These are phyloP conservation scores for Sparassis latifolia DNA, from an alignment of 1,284 basidiomycete species.

Conservation along the genomic window DNA sequence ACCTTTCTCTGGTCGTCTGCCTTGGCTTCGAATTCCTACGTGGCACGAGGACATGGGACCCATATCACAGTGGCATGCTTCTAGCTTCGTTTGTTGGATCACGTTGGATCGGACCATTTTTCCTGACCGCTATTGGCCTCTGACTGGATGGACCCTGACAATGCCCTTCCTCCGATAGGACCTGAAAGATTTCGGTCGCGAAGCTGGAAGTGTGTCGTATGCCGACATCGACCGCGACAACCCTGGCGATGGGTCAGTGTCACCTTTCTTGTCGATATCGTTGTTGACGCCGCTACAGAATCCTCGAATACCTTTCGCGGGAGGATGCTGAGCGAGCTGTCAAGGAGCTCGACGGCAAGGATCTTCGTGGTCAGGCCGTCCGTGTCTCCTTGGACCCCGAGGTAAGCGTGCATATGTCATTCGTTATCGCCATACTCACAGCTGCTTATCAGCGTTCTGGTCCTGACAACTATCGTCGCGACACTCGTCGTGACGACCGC, in stretches of 20 bases:
- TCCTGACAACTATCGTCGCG: conserved; percentile 64
- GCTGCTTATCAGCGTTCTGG: conserved; percentile 45
- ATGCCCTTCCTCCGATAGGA: conserved; percentile 51
- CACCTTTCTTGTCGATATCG: conserved; percentile 1
- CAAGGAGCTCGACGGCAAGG: conserved; percentile 75
- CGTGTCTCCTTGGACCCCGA: conserved; percentile 65
- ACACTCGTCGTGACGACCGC: conserved; percentile 30
- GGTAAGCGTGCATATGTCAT: conserved; percentile 33
- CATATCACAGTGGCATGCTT: too few relatives aligned
- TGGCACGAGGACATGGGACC: too few relatives aligned
- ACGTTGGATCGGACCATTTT: too few relatives aligned
- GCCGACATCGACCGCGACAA: conserved; percentile 87
- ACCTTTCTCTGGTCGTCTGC: background rate
- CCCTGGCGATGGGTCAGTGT: conserved; percentile 77
- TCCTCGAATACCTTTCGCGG: conserved; percentile 83
- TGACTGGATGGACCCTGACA: conserved; percentile 3
- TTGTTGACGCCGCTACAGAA: conserved; percentile 35
- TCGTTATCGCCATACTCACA: background rate
- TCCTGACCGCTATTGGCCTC: too few relatives aligned
- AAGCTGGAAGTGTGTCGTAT: conserved; percentile 85
- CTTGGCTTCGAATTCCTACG: conserved; percentile 3
- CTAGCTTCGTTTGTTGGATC: too few relatives aligned
- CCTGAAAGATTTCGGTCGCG: conserved; percentile 93
- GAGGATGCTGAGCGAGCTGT: conserved; percentile 92
- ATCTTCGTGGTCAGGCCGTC: conserved; percentile 76